Evolutionary conservation across 768 basidiomycete genomes (phyloP).

Genomic region (Lactifluus echinatus): DNA sequence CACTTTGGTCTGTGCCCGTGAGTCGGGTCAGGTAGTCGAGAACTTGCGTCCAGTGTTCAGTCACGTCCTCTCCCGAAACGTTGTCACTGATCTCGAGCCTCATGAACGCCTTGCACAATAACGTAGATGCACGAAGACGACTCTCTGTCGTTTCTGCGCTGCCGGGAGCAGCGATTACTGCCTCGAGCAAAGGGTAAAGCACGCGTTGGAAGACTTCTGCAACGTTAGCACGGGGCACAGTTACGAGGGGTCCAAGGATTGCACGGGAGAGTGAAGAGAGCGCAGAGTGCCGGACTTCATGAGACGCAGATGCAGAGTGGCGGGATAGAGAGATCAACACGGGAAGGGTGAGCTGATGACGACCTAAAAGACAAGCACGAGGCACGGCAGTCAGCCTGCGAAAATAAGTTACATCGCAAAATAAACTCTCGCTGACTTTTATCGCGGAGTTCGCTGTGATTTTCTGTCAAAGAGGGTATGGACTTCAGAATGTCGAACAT

Average conservation of each 20-base stretch:
- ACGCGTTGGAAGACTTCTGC: constrained; percentile 84
- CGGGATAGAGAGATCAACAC: constrained; percentile 14
- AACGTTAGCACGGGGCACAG: constrained; percentile 46
- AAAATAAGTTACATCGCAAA: not conserved
- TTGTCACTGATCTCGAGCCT: constrained; percentile 76
- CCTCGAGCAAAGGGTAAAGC: constrained; percentile 87
- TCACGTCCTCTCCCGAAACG: constrained; percentile 47
- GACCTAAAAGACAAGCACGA: not conserved
- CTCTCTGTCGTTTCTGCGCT: constrained; percentile 86
- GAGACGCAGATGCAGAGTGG: constrained; percentile 13
- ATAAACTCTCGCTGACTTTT: constrained; percentile 31
- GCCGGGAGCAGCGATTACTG: constrained; percentile 77
- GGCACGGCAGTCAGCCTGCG: not conserved
- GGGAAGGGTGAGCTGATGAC: constrained; percentile 19
- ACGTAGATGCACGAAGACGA: constrained; percentile 74
- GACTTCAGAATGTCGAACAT: constrained; percentile 64
- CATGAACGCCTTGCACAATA: constrained; percentile 94
- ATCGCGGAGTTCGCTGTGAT: constrained; percentile 28
- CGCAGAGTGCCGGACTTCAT: constrained; percentile 31
- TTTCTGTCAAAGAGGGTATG: constrained; percentile 50
- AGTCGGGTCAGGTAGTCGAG: constrained; percentile 82
- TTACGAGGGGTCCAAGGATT: constrained; percentile 18
- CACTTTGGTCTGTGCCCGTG: constrained; percentile 77
- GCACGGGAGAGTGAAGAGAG: constrained; percentile 49
- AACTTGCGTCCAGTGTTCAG: constrained; percentile 80